phyloP scores from a whole-genome alignment of 495 filamentous ascomycete species.

The Aspergillus coremiiformis region DNA sequence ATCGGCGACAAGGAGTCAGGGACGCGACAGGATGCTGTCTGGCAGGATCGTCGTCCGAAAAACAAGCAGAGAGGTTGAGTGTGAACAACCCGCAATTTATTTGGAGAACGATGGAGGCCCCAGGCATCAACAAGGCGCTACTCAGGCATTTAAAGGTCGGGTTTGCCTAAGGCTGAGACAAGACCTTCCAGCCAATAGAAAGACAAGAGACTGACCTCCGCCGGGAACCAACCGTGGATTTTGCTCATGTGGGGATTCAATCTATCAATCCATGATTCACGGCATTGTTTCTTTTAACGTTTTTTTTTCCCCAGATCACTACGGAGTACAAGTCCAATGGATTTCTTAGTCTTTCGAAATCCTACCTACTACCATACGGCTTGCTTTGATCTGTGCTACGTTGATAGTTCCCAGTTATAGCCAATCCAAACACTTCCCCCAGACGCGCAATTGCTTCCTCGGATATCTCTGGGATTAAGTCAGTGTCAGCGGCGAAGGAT shows the following conservation, averaged over 20 bases:
- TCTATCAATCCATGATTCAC: neutral
- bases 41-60: constrained; percentile 32
- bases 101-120: constrained; percentile 11
- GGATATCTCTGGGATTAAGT: constrained; percentile 37
- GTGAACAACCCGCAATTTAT: constrained; percentile 8
- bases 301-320: neutral
- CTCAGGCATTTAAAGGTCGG: constrained; percentile 9
- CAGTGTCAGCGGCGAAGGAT: constrained; percentile 13
- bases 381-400: constrained; percentile 32
- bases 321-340: too few relatives aligned
- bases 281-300: too few relatives aligned
- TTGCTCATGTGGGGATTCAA: neutral
- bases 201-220: neutral
- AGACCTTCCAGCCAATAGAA: neutral
- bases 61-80: constrained; percentile 23
- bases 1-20: constrained; percentile 10
- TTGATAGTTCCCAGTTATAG: constrained; percentile 31
- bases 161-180: constrained; percentile 9
- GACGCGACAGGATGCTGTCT: constrained; percentile 15
- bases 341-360: too few relatives aligned
- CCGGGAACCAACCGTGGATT: constrained; percentile 12
- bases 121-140: constrained; percentile 19
- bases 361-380: constrained; percentile 33
- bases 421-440: constrained; percentile 35
- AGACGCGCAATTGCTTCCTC: constrained; percentile 35